A percentile compares a stretch with the other conserved stretches of the same genome.
Evolutionary conservation across 2,329 filamentous ascomycete genomes (phyloP).

Genomic region (Penicillium sp.): DNA sequence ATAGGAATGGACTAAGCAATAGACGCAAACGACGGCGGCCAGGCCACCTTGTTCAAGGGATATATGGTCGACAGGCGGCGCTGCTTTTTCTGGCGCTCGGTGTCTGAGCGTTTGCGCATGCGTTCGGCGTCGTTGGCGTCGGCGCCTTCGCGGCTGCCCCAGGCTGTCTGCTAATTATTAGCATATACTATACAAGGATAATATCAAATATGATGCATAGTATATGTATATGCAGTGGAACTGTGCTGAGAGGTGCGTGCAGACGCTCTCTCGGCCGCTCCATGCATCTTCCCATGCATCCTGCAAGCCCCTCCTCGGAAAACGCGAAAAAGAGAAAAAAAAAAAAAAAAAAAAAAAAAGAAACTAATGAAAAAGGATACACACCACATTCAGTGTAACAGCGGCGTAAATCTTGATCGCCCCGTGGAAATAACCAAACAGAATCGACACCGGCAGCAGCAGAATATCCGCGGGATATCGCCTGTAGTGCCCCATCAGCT

Average conservation of each 20-base stretch:
- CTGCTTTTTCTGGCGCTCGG: constrained; percentile 27
- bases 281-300: too few relatives aligned
- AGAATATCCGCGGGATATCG: constrained; percentile 77
- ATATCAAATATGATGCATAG: not conserved
- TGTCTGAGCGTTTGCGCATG: constrained; percentile 49
- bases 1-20: not conserved
- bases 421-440: constrained; percentile 91
- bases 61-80: constrained; percentile 4
- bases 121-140: constrained; percentile 75
- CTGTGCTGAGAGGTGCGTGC: too few relatives aligned
- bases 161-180: constrained; percentile 66
- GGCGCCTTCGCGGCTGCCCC: constrained; percentile 89
- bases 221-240: not conserved
- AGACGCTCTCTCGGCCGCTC: not conserved
- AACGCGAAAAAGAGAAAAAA: not conserved
- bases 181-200: too few relatives aligned
- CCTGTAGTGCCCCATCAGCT: constrained; percentile 80
- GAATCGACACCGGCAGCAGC: constrained; percentile 76
- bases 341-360: not conserved
- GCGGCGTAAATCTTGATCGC: constrained; percentile 87
- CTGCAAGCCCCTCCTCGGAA: not conserved
- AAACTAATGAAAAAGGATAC: constrained; percentile 29
- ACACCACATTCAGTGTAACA: constrained; percentile 76
- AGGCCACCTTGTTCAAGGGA: constrained; percentile 7
- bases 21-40: constrained; percentile 4